These are phyloP conservation scores for Solanum chmielewskii DNA, from an alignment of 257 asterid genomes.

Conservation along the genomic window DNA sequence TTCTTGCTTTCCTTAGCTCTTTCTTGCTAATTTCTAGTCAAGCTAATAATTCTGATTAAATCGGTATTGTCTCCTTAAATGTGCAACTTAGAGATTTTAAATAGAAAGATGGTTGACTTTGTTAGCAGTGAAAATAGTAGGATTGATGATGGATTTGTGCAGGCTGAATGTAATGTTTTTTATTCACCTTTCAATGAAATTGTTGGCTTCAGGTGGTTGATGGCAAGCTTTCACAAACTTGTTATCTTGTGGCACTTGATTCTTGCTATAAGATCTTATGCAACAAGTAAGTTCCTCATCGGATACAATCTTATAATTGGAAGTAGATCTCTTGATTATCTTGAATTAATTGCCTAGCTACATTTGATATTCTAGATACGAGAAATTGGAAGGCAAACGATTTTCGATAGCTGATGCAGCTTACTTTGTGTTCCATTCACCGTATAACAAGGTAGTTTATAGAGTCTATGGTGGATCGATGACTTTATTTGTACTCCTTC, in stretches of 20 bases:
- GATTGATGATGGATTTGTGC: not conserved
- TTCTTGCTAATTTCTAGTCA: not conserved
- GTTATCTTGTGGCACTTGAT: constrained; percentile 97
- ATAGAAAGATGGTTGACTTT: not conserved
- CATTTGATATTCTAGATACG: constrained; percentile 31
- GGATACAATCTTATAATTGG: not conserved
- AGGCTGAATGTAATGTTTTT: not conserved
- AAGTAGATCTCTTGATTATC: not conserved
- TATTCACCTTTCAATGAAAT: not conserved
- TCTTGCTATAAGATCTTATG: constrained; percentile 78
- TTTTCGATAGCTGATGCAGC: constrained; percentile 84
- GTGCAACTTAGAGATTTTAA: not conserved
- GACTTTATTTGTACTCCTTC: not conserved
- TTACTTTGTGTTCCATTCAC: constrained; percentile 90
- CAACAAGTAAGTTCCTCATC: constrained; percentile 40
- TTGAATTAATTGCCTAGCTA: not conserved
- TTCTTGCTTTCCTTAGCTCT: not conserved
- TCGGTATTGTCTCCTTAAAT: not conserved
- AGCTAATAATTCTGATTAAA: not conserved
- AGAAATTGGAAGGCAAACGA: constrained; percentile 69
- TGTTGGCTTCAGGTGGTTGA: constrained; percentile 68
- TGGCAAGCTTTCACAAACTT: constrained; percentile 98
- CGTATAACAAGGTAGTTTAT: constrained; percentile 82
- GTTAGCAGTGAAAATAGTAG: not conserved
- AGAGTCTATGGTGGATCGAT: not conserved